A percentile compares a stretch with the other conserved stretches of the same genome.
These are phyloP conservation scores for Penicillium sp. DNA, from an alignment of 2,329 filamentous ascomycete genomes.

Conservation along the genomic window DNA sequence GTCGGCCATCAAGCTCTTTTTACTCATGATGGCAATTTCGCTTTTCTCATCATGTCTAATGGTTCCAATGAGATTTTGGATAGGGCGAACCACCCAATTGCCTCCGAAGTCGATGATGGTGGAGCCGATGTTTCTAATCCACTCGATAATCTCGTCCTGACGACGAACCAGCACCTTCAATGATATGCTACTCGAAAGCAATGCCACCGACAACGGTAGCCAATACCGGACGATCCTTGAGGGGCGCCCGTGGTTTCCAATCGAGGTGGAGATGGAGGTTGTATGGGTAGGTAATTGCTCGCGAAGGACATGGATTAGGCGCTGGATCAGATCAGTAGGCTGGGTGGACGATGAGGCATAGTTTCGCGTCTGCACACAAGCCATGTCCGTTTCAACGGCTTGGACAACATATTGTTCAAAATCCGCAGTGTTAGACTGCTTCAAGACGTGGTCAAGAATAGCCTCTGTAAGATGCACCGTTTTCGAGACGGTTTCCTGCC, in stretches of 20 bases:
- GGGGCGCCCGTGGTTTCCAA: slow-evolving; percentile 70
- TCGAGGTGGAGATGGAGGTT: slow-evolving; percentile 54
- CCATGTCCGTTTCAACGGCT: slow-evolving; percentile 61
- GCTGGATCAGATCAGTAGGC: slow-evolving; percentile 39
- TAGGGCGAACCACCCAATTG: slow-evolving; percentile 92
- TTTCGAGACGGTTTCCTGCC: slow-evolving; percentile 74
- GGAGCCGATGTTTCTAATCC: slow-evolving; percentile 74
- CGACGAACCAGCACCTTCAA: slow-evolving; percentile 73
- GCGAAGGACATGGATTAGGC: slow-evolving; percentile 60
- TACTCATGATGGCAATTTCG: slow-evolving; percentile 96
- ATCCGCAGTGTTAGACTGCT: slow-evolving; percentile 54
- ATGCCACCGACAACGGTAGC: slow-evolving; percentile 69
- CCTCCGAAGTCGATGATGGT: slow-evolving; percentile 88
- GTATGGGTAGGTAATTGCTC: slow-evolving; percentile 68
- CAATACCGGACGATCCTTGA: slow-evolving; percentile 78
- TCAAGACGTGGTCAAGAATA: slow-evolving; percentile 70
- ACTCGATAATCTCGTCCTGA: slow-evolving; percentile 73
- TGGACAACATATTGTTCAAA: slow-evolving; percentile 58
- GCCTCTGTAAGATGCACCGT: slow-evolving; percentile 85
- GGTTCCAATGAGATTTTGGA: slow-evolving; percentile 78
- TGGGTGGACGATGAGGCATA: slow-evolving; percentile 28
- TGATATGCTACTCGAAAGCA: slow-evolving; percentile 85
- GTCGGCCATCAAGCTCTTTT: slow-evolving; percentile 85
- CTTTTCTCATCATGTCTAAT: slow-evolving; percentile 90
- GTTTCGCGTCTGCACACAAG: slow-evolving; percentile 39